Evolutionary conservation across 768 basidiomycete species (phyloP).

Genomic region (Boletus fagicola): DNA sequence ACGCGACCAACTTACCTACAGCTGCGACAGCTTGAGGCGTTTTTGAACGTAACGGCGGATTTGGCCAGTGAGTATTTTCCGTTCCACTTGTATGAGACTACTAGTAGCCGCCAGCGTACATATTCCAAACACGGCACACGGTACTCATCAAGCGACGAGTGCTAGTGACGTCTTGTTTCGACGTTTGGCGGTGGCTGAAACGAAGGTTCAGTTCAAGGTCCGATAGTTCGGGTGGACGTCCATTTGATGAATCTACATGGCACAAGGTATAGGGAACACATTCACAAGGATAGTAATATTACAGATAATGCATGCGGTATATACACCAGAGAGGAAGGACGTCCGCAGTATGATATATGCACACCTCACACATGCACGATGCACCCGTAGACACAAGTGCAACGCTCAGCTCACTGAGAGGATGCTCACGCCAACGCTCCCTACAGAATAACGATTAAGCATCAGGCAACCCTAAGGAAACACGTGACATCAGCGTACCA

Average conservation of each 20-base stretch:
- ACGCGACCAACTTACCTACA: too few relatives aligned
- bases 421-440: slow-evolving; percentile 26
- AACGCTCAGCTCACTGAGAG: neutral
- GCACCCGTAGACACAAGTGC: neutral
- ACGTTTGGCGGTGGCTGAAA: neutral
- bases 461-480: neutral
- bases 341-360: neutral
- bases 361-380: neutral
- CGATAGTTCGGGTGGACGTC: neutral
- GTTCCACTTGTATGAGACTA: neutral
- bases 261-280: neutral
- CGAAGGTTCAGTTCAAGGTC: neutral
- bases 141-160: neutral
- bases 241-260: neutral
- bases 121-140: too few relatives aligned
- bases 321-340: neutral
- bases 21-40: neutral
- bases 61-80: neutral
- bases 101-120: neutral
- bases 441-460: slow-evolving; percentile 6
- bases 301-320: neutral
- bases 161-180: neutral
- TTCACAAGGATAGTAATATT: neutral
- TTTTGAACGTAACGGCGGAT: neutral
- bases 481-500: slow-evolving; percentile 20